Conservation (phyloP, 441 rosid genomes). For the Populus tomentosa region DNA sequence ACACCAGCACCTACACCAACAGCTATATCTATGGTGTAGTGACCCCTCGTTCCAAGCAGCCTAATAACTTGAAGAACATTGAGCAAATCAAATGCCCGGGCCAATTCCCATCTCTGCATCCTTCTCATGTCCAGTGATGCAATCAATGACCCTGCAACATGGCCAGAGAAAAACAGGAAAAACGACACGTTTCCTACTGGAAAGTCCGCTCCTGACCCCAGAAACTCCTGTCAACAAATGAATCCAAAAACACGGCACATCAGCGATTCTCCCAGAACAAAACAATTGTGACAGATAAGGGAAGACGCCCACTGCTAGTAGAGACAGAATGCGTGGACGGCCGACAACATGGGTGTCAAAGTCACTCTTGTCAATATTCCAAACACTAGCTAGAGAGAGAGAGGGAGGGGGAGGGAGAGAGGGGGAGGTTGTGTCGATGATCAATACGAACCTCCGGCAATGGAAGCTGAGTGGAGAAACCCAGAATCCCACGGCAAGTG, state of each 20-base stretch:
- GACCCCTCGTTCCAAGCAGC: slow-evolving; percentile 82
- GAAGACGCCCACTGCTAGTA: too few species aligned
- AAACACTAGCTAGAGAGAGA: neutral
- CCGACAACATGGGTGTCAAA: too few species aligned
- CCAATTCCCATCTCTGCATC: slow-evolving; percentile 61
- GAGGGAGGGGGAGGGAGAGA: neutral
- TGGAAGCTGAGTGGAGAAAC: slow-evolving; percentile 94
- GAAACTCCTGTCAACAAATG: slow-evolving; percentile 56
- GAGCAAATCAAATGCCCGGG: slow-evolving; percentile 65
- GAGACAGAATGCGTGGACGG: too few species aligned
- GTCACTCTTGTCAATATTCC: too few species aligned
- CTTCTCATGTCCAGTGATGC: slow-evolving; percentile 93
- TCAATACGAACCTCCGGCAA: slow-evolving; percentile 62
- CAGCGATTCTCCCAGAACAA: neutral
- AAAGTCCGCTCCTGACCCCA: slow-evolving; percentile 90
- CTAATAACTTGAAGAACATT: slow-evolving; percentile 72
- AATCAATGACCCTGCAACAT: slow-evolving; percentile 86
- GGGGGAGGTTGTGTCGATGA: neutral
- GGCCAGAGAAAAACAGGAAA: slow-evolving; percentile 94
- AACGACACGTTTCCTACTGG: slow-evolving; percentile 95
- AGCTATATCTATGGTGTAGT: slow-evolving; percentile 85
- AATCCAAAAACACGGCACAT: neutral
- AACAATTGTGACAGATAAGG: too few species aligned
- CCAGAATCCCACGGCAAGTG: slow-evolving; percentile 94
- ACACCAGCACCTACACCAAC: slow-evolving; percentile 85